phyloP scores from a whole-genome alignment of 257 asterid species.

The Lycium ferocissimum region DNA sequence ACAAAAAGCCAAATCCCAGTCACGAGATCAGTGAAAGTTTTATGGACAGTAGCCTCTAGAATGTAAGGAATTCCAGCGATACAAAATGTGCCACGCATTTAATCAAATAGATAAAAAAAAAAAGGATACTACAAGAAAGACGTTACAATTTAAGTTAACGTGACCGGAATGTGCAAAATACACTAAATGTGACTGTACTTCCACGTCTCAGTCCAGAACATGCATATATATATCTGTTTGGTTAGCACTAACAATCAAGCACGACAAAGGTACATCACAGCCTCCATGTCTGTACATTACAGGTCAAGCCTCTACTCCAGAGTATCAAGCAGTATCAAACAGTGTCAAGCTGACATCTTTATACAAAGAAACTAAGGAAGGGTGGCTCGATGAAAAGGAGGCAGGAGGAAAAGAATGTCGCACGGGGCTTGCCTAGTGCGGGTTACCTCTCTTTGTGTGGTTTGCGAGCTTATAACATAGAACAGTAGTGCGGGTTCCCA shows the following conservation, averaged over 20 bases:
- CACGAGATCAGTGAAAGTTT: slow-evolving; percentile 6
- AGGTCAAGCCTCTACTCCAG: slow-evolving; percentile 22
- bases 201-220: background rate
- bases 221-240: slow-evolving; percentile 1
- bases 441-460: too few species aligned
- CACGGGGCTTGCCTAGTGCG: too few species aligned
- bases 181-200: background rate
- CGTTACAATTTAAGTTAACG: background rate
- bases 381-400: background rate
- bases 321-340: slow-evolving; percentile 8
- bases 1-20: slow-evolving; percentile 26
- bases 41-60: background rate
- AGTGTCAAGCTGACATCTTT: background rate
- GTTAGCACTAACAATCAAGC: slow-evolving; percentile 5
- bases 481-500: background rate
- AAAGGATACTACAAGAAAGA: slow-evolving; percentile 20
- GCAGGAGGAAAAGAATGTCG: background rate
- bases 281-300: background rate
- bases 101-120: slow-evolving; percentile 30
- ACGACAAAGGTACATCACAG: slow-evolving; percentile 14
- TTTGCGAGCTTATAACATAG: background rate
- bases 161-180: background rate
- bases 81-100: background rate
- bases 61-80: background rate
- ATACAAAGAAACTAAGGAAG: background rate